phyloP scores from a whole-genome alignment of 805 yeast species.

The Blastobotrys peoriensis region DNA sequence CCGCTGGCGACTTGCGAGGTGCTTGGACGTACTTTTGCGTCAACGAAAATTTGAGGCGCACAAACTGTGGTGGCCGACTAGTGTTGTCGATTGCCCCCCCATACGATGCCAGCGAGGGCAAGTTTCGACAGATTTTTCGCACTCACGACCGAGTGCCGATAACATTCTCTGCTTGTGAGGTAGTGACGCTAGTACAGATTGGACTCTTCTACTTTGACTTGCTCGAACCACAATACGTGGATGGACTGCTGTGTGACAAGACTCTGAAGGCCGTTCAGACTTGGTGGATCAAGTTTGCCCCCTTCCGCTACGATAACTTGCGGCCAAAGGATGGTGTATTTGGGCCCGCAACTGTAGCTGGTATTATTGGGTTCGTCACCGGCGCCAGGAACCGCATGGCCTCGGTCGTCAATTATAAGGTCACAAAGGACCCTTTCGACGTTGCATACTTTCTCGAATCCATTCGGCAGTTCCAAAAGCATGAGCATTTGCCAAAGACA shows the following conservation, averaged over 20 bases:
- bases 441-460: slow-evolving; percentile 61
- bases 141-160: slow-evolving; percentile 46
- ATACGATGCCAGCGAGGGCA: slow-evolving; percentile 71
- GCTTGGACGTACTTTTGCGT: slow-evolving; percentile 57
- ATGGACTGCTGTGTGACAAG: slow-evolving; percentile 75
- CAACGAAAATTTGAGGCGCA: slow-evolving; percentile 68
- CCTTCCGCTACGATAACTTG: slow-evolving; percentile 23
- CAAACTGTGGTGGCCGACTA: slow-evolving; percentile 83
- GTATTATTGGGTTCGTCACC: slow-evolving; percentile 69
- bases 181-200: slow-evolving; percentile 69
- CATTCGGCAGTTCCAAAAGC: slow-evolving; percentile 74
- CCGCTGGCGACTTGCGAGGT: slow-evolving; percentile 33
- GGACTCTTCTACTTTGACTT: slow-evolving; percentile 72
- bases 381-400: slow-evolving; percentile 63
- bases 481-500: slow-evolving; percentile 46
- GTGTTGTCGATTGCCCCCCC: slow-evolving; percentile 66
- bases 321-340: slow-evolving; percentile 47
- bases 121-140: slow-evolving; percentile 69
- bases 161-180: slow-evolving; percentile 62
- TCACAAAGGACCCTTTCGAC: slow-evolving; percentile 77
- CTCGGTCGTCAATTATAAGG: slow-evolving; percentile 46
- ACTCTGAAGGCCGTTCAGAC: slow-evolving; percentile 64
- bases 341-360: slow-evolving; percentile 67
- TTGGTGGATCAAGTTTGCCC: slow-evolving; percentile 83
- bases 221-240: slow-evolving; percentile 62